phyloP scores from a whole-genome alignment of 345 rosid genomes.

The Salix arbutifolia region DNA sequence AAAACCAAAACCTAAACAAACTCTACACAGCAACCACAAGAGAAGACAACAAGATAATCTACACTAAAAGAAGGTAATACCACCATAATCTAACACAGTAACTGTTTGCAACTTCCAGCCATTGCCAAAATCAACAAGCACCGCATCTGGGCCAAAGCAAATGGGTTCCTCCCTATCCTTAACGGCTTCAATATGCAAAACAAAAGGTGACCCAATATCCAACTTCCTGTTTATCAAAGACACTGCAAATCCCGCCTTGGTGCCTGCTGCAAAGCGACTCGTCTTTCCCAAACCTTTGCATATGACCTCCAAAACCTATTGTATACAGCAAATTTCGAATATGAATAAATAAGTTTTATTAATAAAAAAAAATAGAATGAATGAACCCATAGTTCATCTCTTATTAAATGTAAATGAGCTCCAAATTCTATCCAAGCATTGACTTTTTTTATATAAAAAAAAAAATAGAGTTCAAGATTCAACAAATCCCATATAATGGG shows the following conservation, averaged over 20 bases:
- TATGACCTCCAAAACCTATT: slow-evolving; percentile 63
- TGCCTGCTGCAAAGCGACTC: slow-evolving; percentile 61
- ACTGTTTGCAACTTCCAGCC: slow-evolving; percentile 70
- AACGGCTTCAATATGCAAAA: slow-evolving; percentile 52
- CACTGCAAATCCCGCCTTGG: slow-evolving; percentile 76
- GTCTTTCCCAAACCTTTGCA: slow-evolving; percentile 52
- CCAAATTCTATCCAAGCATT: no score
- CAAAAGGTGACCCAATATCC: slow-evolving; percentile 36
- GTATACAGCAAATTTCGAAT: neutral
- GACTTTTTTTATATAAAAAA: no score
- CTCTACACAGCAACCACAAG: neutral
- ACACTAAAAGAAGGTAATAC: slow-evolving; percentile 15
- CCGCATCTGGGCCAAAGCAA: slow-evolving; percentile 67
- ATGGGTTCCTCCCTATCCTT: slow-evolving; percentile 72
- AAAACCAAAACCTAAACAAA: neutral
- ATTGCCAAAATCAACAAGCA: slow-evolving; percentile 56
- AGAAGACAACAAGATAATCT: neutral
- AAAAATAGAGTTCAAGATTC: no score
- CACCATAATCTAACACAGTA: slow-evolving; percentile 34
- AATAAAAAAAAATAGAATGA: no score
- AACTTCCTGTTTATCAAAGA: slow-evolving; percentile 64
- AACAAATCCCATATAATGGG: no score
- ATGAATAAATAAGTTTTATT: neutral
- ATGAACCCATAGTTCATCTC: no score
- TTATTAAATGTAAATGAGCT: no score